phyloP scores from a whole-genome alignment of 1,139 yeast genomes.

The Diutina neorugosa region DNA sequence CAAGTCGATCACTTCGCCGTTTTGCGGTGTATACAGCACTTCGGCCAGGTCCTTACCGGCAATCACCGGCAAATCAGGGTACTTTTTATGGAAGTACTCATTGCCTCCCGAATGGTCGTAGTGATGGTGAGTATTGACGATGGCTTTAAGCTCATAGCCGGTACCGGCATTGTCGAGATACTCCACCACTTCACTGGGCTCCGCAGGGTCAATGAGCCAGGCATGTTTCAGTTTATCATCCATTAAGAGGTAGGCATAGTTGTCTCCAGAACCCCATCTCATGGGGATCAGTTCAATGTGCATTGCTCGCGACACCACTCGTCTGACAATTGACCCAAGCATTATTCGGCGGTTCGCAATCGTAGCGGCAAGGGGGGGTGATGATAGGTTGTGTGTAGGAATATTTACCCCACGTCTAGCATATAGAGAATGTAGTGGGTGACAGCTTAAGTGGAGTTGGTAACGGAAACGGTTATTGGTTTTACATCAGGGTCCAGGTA shows the following conservation, averaged over 20 bases:
- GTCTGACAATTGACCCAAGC: not conserved
- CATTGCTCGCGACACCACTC: slow-evolving; percentile 37
- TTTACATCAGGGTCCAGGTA: no score
- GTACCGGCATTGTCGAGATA: slow-evolving; percentile 17
- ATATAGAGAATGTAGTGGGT: no score
- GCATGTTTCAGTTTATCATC: slow-evolving; percentile 59
- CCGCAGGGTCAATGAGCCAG: slow-evolving; percentile 90
- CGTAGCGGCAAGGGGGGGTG: not conserved
- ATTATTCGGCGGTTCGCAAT: not conserved
- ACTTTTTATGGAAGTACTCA: slow-evolving; percentile 24
- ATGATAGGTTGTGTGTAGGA: not conserved
- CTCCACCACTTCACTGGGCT: slow-evolving; percentile 42
- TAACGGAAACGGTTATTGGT: no score
- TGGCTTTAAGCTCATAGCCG: slow-evolving; percentile 42
- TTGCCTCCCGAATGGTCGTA: slow-evolving; percentile 93
- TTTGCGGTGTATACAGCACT: slow-evolving; percentile 57
- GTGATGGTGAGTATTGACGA: slow-evolving; percentile 94
- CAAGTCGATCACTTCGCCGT: slow-evolving; percentile 45
- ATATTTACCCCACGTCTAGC: not conserved
- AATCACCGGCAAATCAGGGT: slow-evolving; percentile 55
- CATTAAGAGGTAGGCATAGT: slow-evolving; percentile 69
- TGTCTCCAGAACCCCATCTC: slow-evolving; percentile 94
- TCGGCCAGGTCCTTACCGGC: slow-evolving; percentile 75
- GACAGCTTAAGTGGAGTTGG: no score
- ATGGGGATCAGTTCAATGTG: slow-evolving; percentile 73